phyloP scores from a whole-genome alignment of 768 basidiomycete species.

The Suillus occidentalis region DNA sequence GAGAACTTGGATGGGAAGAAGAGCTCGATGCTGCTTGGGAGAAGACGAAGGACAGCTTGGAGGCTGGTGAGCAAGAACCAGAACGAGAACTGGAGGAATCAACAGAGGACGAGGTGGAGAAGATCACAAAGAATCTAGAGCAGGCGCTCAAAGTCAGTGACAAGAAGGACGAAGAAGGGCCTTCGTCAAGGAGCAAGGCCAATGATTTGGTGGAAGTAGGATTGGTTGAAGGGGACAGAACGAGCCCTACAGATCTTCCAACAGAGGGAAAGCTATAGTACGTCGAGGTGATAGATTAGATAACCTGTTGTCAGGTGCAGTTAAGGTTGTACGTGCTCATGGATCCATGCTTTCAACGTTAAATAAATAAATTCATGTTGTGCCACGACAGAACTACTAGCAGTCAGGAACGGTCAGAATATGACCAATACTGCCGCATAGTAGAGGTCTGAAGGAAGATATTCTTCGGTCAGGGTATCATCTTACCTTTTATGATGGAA shows the following conservation, averaged over 20 bases:
- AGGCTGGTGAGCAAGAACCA: constrained; percentile 13
- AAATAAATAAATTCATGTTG: background rate
- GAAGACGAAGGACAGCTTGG: constrained; percentile 41
- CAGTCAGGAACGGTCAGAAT: background rate
- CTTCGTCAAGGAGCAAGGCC: background rate
- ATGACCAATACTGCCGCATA: background rate
- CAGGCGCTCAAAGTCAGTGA: constrained; percentile 14
- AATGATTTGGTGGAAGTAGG: background rate
- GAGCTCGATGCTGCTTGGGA: constrained; percentile 59
- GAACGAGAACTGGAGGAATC: constrained; percentile 11
- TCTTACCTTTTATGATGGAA: background rate
- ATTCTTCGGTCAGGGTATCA: background rate
- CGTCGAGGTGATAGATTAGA: background rate
- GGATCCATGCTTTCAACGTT: background rate
- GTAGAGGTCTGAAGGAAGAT: background rate
- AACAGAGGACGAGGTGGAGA: constrained; percentile 26
- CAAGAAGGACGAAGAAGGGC: constrained; percentile 1
- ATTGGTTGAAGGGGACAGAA: background rate
- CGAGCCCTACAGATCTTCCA: background rate
- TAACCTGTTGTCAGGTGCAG: background rate
- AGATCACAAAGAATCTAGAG: constrained; percentile 25
- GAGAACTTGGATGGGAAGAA: constrained; percentile 72
- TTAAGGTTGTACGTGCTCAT: background rate
- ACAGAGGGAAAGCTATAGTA: constrained; percentile 13
- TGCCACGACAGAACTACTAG: background rate